Conservation (phyloP, 495 filamentous ascomycete species). For the Pseudotulostoma volvatum region DNA sequence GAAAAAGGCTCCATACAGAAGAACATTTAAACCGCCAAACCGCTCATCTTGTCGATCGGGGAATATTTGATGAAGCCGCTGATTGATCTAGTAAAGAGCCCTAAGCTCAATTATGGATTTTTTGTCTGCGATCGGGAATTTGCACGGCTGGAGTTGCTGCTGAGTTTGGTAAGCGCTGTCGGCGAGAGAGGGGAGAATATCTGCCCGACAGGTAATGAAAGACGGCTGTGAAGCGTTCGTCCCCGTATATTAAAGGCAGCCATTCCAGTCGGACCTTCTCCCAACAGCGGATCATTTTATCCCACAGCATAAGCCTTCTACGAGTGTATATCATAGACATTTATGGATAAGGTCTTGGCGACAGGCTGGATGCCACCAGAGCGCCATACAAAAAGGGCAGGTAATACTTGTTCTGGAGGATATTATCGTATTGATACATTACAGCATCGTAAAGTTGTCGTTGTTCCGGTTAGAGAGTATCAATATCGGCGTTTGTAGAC, state of each 20-base stretch:
- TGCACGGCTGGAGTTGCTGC: neutral
- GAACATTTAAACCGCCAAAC: neutral
- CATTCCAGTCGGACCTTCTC: neutral
- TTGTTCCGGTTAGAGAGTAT: neutral
- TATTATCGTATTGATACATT: no score
- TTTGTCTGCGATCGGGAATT: neutral
- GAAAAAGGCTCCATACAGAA: neutral
- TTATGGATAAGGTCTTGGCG: no score
- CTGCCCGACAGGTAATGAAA: neutral
- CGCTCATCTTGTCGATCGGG: neutral
- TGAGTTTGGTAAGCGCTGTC: neutral
- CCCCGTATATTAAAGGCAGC: neutral
- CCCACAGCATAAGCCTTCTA: neutral
- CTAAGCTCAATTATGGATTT: neutral
- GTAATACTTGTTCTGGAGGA: neutral
- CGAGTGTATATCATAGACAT: no score
- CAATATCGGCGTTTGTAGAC: neutral
- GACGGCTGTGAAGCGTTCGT: neutral
- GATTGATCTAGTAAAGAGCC: neutral
- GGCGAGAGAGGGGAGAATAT: neutral
- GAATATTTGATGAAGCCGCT: neutral
- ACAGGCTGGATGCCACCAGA: neutral
- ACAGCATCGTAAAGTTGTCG: neutral
- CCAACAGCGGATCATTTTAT: neutral
- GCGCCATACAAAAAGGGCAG: neutral